Percentiles rank a stretch among this genome's conserved stretches.
phyloP scores from a whole-genome alignment of 2,329 filamentous ascomycete species.

The Seiridium unicorne region DNA sequence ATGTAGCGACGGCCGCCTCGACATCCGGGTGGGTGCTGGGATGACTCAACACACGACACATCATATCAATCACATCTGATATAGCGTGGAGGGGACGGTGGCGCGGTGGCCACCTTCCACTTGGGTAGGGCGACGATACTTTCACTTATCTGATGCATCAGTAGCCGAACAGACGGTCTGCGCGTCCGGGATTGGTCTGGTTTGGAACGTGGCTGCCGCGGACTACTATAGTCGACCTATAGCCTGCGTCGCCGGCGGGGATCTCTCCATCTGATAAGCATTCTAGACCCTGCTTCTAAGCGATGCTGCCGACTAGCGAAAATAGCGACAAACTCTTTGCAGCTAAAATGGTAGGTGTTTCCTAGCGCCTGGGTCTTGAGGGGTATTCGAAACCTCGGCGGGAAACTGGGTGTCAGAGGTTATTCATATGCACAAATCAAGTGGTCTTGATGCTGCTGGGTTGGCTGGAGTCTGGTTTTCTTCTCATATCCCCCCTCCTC shows the following conservation, averaged over 20 bases:
- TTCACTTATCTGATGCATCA: background rate
- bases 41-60: background rate
- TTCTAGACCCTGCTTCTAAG: background rate
- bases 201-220: background rate
- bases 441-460: too few relatives aligned
- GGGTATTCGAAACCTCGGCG: too few relatives aligned
- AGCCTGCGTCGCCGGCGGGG: background rate
- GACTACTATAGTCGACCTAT: background rate
- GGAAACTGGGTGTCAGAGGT: too few relatives aligned
- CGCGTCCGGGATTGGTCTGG: background rate
- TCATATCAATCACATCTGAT: slow-evolving; percentile 7
- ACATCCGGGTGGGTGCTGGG: background rate
- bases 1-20: background rate
- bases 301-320: background rate
- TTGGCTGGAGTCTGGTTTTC: too few relatives aligned
- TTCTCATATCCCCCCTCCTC: too few relatives aligned
- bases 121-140: background rate
- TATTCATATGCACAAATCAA: too few relatives aligned
- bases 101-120: background rate
- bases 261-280: background rate
- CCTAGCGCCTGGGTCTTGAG: too few relatives aligned
- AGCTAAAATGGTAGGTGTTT: too few relatives aligned
- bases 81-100: background rate
- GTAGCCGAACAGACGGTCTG: background rate
- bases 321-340: too few relatives aligned